Percentiles rank a stretch among this genome's conserved stretches.
Conservation (phyloP, 108 stramenopile species). For the Fistulifera pelliculosa region DNA sequence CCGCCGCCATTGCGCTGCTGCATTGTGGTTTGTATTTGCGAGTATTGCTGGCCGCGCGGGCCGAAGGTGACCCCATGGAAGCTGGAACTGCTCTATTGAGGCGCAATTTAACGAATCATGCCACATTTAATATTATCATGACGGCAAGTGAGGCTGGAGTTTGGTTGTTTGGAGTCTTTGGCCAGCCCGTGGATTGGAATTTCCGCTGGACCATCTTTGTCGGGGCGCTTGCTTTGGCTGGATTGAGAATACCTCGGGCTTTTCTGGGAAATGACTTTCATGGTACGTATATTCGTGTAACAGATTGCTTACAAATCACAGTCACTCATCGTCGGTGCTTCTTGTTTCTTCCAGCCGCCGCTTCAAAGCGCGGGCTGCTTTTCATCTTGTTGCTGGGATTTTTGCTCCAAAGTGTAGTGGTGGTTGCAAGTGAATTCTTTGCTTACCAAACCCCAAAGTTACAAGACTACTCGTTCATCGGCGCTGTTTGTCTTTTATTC, state of each 20-base stretch:
- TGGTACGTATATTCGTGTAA: constrained; percentile 30
- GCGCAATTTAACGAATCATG: constrained; percentile 41
- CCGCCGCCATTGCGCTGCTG: constrained; percentile 50
- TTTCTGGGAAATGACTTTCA: constrained; percentile 83
- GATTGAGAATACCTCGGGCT: constrained; percentile 49
- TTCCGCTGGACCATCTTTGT: constrained; percentile 49
- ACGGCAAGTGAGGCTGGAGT: constrained; percentile 38
- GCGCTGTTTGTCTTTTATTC: constrained; percentile 57
- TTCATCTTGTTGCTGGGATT: constrained; percentile 77
- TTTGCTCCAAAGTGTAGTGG: constrained; percentile 65
- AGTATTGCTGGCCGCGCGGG: constrained; percentile 21
- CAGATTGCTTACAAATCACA: not conserved
- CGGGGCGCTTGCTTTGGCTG: constrained; percentile 37
- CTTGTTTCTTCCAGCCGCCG: constrained; percentile 39
- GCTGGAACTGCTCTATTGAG: constrained; percentile 11
- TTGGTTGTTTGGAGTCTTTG: constrained; percentile 46
- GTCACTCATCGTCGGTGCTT: constrained; percentile 3
- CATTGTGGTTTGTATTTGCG: constrained; percentile 51
- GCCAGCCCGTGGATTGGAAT: constrained; percentile 15
- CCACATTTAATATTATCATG: constrained; percentile 47
- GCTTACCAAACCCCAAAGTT: constrained; percentile 54
- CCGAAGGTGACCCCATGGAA: not conserved
- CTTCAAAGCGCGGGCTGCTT: constrained; percentile 65
- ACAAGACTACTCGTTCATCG: constrained; percentile 59
- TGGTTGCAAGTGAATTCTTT: constrained; percentile 71